A percentile compares a stretch with the other conserved stretches of the same genome.
These are phyloP conservation scores for Inosperma sp. DNA, from an alignment of 768 basidiomycete genomes.

Conservation along the genomic window DNA sequence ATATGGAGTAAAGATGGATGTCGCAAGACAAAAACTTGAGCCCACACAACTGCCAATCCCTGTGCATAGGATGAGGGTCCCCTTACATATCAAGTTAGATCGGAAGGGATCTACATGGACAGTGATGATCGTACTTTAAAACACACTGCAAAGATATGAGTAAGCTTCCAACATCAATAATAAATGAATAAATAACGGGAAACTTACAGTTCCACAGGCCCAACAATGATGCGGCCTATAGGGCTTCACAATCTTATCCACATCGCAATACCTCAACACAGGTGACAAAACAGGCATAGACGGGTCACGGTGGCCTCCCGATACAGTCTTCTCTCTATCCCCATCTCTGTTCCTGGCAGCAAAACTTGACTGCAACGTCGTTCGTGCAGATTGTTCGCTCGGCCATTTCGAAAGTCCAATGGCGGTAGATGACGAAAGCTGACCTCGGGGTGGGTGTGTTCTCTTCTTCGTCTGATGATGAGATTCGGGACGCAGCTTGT, in stretches of 20 bases:
- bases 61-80: too few relatives aligned
- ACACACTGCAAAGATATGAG: slow-evolving; percentile 52
- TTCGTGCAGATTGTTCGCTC: not conserved
- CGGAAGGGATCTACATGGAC: slow-evolving; percentile 60
- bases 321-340: slow-evolving; percentile 20
- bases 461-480: too few relatives aligned
- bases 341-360: slow-evolving; percentile 7
- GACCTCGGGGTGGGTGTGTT: too few relatives aligned
- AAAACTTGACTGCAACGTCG: not conserved
- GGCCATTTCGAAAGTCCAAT: not conserved
- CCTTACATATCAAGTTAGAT: too few relatives aligned
- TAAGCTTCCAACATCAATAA: not conserved
- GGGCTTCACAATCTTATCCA: too few relatives aligned
- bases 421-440: not conserved
- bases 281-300: slow-evolving; percentile 47
- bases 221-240: slow-evolving; percentile 82
- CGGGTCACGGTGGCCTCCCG: slow-evolving; percentile 32
- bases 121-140: slow-evolving; percentile 84
- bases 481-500: too few relatives aligned
- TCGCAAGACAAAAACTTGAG: too few relatives aligned
- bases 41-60: too few relatives aligned
- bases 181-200: slow-evolving; percentile 1
- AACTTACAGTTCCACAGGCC: slow-evolving; percentile 72
- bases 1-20: too few relatives aligned
- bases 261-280: too few relatives aligned